A percentile compares a stretch with the other conserved stretches of the same genome.
These are phyloP conservation scores for Rhizophora mangle DNA, from an alignment of 345 rosid species.

Conservation along the genomic window DNA sequence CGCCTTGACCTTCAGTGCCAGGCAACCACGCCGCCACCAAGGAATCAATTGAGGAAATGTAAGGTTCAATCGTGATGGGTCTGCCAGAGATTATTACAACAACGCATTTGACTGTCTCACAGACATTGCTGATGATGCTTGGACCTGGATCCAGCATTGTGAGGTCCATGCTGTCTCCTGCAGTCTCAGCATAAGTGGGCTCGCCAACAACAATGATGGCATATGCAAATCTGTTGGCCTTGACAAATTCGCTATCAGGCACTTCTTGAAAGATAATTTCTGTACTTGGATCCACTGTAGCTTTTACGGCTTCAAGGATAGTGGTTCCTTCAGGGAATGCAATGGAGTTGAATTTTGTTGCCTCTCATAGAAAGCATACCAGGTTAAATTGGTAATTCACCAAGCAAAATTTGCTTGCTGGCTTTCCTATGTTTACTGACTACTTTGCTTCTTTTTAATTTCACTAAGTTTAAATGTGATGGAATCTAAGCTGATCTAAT, in stretches of 20 bases:
- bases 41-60: slow-evolving; percentile 21
- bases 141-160: slow-evolving; percentile 29
- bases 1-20: slow-evolving; percentile 28
- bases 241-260: slow-evolving; percentile 20
- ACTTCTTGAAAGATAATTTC: slow-evolving; percentile 20
- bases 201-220: slow-evolving; percentile 29
- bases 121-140: slow-evolving; percentile 18
- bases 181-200: slow-evolving; percentile 25
- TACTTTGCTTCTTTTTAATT: too few relatives aligned
- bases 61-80: slow-evolving; percentile 23
- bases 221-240: slow-evolving; percentile 14
- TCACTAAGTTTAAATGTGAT: too few relatives aligned
- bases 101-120: slow-evolving; percentile 23
- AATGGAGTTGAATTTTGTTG: neutral
- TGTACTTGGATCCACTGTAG: slow-evolving; percentile 18
- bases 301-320: slow-evolving; percentile 22
- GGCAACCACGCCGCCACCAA: slow-evolving; percentile 32
- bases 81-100: slow-evolving; percentile 26
- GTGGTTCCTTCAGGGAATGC: slow-evolving; percentile 18
- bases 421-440: too few relatives aligned
- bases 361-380: neutral
- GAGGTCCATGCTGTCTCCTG: slow-evolving; percentile 27
- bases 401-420: too few relatives aligned
- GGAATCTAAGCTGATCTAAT: too few relatives aligned
- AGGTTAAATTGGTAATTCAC: neutral